A percentile compares a stretch with the other conserved stretches of the same genome.
Evolutionary conservation across 352 stramenopile species (phyloP).

Genomic region (Pythium monospermum): DNA sequence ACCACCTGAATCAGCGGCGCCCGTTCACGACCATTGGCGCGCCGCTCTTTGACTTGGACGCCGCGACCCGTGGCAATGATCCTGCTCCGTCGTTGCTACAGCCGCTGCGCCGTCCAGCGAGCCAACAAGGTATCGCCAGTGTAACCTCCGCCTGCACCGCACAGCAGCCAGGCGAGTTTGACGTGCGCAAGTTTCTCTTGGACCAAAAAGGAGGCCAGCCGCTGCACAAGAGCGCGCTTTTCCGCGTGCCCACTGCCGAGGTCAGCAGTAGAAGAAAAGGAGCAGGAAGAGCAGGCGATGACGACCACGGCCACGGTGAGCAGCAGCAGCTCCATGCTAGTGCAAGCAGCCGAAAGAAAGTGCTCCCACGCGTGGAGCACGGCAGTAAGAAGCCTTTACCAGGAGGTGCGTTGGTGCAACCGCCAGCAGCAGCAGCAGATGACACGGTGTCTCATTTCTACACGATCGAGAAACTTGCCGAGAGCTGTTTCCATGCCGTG

Average conservation of each 20-base stretch:
- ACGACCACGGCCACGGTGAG: too few relatives aligned
- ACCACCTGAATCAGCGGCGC: constrained; percentile 10
- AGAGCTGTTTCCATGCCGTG: constrained; percentile 63
- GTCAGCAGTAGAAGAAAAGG: constrained; percentile 5
- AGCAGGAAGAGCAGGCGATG: too few relatives aligned
- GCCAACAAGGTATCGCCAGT: background rate
- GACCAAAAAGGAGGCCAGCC: constrained; percentile 50
- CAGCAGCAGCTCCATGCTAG: too few relatives aligned
- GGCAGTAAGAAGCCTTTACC: background rate
- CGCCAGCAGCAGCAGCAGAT: constrained; percentile 16
- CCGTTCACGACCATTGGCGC: constrained; percentile 40
- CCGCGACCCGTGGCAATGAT: too few relatives aligned
- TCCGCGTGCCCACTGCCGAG: constrained; percentile 31
- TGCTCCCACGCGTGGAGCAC: constrained; percentile 21
- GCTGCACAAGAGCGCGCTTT: constrained; percentile 56
- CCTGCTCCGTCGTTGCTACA: too few relatives aligned
- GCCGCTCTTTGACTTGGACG: constrained; percentile 27
- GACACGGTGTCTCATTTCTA: constrained; percentile 66
- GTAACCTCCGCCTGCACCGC: background rate
- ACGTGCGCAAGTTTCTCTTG: constrained; percentile 59
- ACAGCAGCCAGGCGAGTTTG: constrained; percentile 42
- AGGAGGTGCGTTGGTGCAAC: background rate
- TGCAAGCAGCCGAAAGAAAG: constrained; percentile 24
- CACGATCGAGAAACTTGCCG: constrained; percentile 65
- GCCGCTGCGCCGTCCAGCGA: background rate